phyloP scores from a whole-genome alignment of 768 basidiomycete species.

The Atractiella rhizophila region DNA sequence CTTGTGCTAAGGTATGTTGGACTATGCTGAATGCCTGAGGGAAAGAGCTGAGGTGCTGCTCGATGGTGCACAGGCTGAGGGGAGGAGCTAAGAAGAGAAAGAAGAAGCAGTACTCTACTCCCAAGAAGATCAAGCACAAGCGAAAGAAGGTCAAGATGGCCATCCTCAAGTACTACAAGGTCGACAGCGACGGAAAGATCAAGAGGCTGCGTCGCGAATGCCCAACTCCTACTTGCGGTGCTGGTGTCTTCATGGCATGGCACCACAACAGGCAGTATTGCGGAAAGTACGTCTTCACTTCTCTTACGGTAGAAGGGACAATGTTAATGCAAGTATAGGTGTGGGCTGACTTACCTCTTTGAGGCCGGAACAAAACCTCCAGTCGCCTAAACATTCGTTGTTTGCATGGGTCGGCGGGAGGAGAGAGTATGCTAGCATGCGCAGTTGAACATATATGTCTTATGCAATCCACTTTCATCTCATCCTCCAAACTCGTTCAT shows the following conservation, averaged over 20 bases:
- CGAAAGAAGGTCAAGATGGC: slow-evolving; percentile 99
- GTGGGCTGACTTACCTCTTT: slow-evolving; percentile 22
- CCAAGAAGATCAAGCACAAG: slow-evolving; percentile 77
- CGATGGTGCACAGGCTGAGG: no score
- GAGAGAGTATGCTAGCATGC: no score
- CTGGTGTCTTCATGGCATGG: slow-evolving; percentile 56
- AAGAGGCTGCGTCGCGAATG: slow-evolving; percentile 97
- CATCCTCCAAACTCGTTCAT: no score
- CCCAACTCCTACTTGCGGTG: slow-evolving; percentile 33
- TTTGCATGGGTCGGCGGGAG: no score
- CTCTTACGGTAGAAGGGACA: no score
- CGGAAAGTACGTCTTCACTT: no score
- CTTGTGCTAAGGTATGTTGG: slow-evolving; percentile 88
- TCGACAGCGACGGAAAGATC: slow-evolving; percentile 98
- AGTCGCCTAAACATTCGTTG: slow-evolving; percentile 7
- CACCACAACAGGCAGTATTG: slow-evolving; percentile 96
- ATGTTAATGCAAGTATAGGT: neutral
- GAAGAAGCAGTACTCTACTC: slow-evolving; percentile 84
- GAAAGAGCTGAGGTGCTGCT: no score
- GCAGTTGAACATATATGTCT: no score
- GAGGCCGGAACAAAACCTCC: slow-evolving; percentile 14
- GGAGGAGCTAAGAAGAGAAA: slow-evolving; percentile 99
- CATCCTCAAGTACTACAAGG: slow-evolving; percentile 99
- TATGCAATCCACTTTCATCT: no score
- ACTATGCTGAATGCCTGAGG: no score